Evolutionary conservation across 2,329 filamentous ascomycete genomes (phyloP), one percentile per base, ranked within the genome.

Genomic region (Beauveria pseudobassiana): DNA sequence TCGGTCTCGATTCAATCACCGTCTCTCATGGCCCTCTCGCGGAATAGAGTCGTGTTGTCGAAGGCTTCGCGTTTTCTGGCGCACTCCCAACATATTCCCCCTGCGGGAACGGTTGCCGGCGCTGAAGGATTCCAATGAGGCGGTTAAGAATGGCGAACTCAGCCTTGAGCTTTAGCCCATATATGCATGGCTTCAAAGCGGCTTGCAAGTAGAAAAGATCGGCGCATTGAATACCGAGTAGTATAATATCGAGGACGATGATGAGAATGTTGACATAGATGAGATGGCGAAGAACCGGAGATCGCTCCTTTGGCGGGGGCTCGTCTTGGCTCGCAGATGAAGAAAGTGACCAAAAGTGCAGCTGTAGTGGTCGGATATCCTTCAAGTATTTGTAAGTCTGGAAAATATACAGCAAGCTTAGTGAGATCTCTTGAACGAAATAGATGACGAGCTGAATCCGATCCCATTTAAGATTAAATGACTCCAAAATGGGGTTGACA

Each of bases 381-480:
- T 52, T 60, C 18, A 66, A 24, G 14, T 62, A 60, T 6, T 57
- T 62, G 30, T 62, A 62, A 3, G 65, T 66, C 54, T 66, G 61
- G 30, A 56, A 61, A 6, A 84, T 81, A 66, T 81, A 83, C n/a
- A 82, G 68, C 0, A 73, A 74, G 3, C 79, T 80, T 49, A 83
- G 74, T 59, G 80, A 73, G 28, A 78, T 74, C 63, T 83, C 81
- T 67, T 83, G 81, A 18, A 80, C 62, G 65, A 78, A 81, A 67
- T 82, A 83, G 5, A 79, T 73, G 12, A 78, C 79, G 69, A 83
- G 78, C 67, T 83, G 80, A 18, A 82, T 73, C 63, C 79, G 78
- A 64, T 83, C 81, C 71, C 80, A 68, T 61, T 78, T 69, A n/a
- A 75, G 73, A 63, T 80, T 64, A 48, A 63, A 61, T 20, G 58